Evolutionary conservation across 495 filamentous ascomycete genomes (phyloP).

Genomic region (Penicillium waksmanii): DNA sequence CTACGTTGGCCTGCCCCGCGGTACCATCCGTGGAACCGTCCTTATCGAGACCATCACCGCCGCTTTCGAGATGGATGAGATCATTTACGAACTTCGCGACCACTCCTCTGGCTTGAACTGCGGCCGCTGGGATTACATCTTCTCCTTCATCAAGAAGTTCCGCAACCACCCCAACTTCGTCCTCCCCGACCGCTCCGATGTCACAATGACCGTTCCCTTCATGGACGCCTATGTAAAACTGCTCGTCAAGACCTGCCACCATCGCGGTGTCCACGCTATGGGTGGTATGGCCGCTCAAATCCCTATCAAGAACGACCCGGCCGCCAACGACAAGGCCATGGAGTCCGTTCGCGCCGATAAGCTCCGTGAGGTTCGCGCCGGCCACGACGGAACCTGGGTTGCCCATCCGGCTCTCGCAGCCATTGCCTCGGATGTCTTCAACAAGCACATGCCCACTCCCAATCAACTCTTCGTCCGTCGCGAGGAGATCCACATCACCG

Average conservation of each 20-base stretch:
- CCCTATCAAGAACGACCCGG: constrained; percentile 91
- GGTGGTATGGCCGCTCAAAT: constrained; percentile 99
- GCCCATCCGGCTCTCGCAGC: constrained; percentile 90
- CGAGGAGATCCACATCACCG: constrained; percentile 85
- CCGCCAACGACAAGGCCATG: constrained; percentile 93
- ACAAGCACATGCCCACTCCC: constrained; percentile 98
- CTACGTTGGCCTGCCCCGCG: constrained; percentile 82
- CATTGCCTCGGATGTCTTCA: constrained; percentile 94
- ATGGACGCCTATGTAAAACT: constrained; percentile 98
- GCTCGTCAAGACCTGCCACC: constrained; percentile 97
- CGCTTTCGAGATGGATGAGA: constrained; percentile 99
- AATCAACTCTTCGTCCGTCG: constrained; percentile 93
- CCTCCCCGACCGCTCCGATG: constrained; percentile 84
- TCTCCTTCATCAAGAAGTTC: constrained; percentile 99
- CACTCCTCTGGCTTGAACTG: constrained; percentile 97
- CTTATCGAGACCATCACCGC: constrained; percentile 98
- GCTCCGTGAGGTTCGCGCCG: constrained; percentile 91
- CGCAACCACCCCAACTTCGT: constrained; percentile 91
- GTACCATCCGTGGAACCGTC: constrained; percentile 93
- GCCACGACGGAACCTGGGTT: constrained; percentile 97
- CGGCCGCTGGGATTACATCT: constrained; percentile 99
- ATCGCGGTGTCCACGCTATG: constrained; percentile 96
- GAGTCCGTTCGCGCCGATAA: constrained; percentile 92
- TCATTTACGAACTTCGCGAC: constrained; percentile 98
- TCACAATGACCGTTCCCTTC: constrained; percentile 99